A percentile compares a stretch with the other conserved stretches of the same genome.
phyloP scores from a whole-genome alignment of 208 protist genomes.

The Acanthamoeba healyi region DNA sequence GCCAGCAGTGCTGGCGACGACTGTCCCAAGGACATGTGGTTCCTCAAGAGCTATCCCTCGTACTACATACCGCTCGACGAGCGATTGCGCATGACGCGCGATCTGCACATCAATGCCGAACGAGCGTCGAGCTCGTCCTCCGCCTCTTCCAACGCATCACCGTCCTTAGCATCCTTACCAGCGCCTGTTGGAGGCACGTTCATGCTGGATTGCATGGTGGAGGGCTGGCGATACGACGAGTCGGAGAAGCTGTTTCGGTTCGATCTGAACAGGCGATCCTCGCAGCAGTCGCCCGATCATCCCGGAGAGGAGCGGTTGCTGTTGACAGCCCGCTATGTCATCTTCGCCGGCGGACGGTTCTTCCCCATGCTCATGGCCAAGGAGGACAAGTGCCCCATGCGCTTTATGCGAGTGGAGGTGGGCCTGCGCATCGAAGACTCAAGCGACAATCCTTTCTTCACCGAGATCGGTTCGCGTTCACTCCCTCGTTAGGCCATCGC shows the following conservation, averaged over 20 bases:
- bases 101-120: not conserved
- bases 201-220: not conserved
- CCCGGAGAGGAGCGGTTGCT: not conserved
- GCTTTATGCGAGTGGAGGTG: slow-evolving; percentile 38
- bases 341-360: slow-evolving; percentile 40
- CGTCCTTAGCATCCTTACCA: not conserved
- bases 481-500: not conserved
- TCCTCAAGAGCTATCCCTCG: slow-evolving; percentile 37
- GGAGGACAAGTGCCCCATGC: not conserved
- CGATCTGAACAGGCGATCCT: not conserved
- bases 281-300: not conserved
- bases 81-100: slow-evolving; percentile 10
- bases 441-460: slow-evolving; percentile 61
- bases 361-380: slow-evolving; percentile 15
- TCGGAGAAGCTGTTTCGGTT: not conserved
- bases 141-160: not conserved
- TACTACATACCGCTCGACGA: slow-evolving; percentile 33
- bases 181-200: not conserved
- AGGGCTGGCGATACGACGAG: not conserved
- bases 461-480: not conserved
- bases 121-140: not conserved
- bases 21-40: not conserved
- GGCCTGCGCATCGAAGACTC: slow-evolving; percentile 35
- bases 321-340: not conserved
- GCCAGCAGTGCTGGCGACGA: not conserved